Percentiles rank a stretch among this genome's conserved stretches.
phyloP scores from a whole-genome alignment of 345 rosid genomes.

The Citrus maxima region DNA sequence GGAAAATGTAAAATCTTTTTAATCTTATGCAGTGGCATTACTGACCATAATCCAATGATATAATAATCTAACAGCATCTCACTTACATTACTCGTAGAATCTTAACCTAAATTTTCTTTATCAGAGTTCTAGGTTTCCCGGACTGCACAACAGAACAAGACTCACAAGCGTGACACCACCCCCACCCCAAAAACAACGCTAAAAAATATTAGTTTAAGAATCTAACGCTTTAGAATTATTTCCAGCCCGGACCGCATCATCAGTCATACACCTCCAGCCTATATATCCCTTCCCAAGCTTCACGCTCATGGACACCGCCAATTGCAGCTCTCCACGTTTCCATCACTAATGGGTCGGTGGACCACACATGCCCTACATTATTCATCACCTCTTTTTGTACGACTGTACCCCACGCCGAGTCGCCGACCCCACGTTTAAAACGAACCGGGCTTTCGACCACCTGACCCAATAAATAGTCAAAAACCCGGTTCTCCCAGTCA shows the following conservation, averaged over 20 bases:
- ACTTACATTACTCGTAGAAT: background rate
- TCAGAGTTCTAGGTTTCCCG: background rate
- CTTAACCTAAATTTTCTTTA: background rate
- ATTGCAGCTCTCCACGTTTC: slow-evolving; percentile 29
- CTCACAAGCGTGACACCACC: slow-evolving; percentile 5
- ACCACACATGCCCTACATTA: slow-evolving; percentile 9
- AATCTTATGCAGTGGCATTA: background rate
- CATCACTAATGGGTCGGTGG: slow-evolving; percentile 23
- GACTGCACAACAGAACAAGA: background rate
- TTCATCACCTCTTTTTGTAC: background rate
- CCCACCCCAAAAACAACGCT: background rate
- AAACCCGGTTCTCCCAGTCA: slow-evolving; percentile 34
- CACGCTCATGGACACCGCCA: background rate
- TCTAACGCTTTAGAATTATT: slow-evolving; percentile 18
- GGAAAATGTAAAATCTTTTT: background rate
- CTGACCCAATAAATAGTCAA: slow-evolving; percentile 10
- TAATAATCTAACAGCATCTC: background rate
- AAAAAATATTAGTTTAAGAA: background rate
- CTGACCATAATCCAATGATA: background rate
- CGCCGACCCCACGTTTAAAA: slow-evolving; percentile 11
- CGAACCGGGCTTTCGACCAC: background rate
- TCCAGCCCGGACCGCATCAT: background rate
- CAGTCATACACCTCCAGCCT: background rate
- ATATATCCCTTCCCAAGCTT: background rate
- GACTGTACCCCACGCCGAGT: slow-evolving; percentile 7